Conservation (phyloP, 2,329 filamentous ascomycete species). For the Hortaea sp. region DNA sequence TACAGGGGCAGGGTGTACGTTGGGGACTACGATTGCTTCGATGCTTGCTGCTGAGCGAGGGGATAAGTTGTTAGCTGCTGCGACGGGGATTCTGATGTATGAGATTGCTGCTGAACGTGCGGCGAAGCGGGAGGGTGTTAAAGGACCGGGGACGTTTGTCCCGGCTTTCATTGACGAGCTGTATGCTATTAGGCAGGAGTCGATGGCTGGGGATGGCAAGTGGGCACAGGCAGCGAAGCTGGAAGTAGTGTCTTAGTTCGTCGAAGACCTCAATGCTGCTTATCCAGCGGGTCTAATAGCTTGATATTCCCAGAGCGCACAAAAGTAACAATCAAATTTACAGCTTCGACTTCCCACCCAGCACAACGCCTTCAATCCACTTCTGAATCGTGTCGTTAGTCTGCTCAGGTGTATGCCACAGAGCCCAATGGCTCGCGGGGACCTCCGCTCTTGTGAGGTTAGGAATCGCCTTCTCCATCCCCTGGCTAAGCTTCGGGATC, state of each 20-base stretch:
- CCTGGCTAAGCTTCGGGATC: constrained; percentile 57
- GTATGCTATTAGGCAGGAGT: constrained; percentile 39
- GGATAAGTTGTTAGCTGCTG: constrained; percentile 60
- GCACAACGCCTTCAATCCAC: constrained; percentile 54
- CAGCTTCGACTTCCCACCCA: constrained; percentile 36
- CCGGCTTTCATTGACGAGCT: constrained; percentile 72
- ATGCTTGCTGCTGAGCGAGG: constrained; percentile 53
- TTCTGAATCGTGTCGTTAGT: constrained; percentile 59
- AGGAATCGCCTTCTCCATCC: constrained; percentile 60
- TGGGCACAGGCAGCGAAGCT: constrained; percentile 48
- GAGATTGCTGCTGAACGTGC: constrained; percentile 67
- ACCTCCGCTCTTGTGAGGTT: constrained; percentile 58
- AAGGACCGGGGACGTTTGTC: constrained; percentile 77
- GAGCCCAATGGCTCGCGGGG: constrained; percentile 67
- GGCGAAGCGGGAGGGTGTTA: constrained; percentile 49
- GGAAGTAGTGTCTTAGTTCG: constrained; percentile 9
- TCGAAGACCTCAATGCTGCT: no score
- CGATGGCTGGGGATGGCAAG: constrained; percentile 35
- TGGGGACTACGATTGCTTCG: constrained; percentile 72
- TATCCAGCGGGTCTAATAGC: no score
- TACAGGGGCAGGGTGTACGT: constrained; percentile 69
- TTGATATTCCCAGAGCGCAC: no score
- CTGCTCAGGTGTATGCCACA: constrained; percentile 61
- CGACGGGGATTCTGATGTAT: constrained; percentile 67
- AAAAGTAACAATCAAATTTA: constrained; percentile 13